A percentile compares a stretch with the other conserved stretches of the same genome.
Conservation (phyloP, 192 early-diverging fungal species). For the Dimargaris xerosporica region DNA sequence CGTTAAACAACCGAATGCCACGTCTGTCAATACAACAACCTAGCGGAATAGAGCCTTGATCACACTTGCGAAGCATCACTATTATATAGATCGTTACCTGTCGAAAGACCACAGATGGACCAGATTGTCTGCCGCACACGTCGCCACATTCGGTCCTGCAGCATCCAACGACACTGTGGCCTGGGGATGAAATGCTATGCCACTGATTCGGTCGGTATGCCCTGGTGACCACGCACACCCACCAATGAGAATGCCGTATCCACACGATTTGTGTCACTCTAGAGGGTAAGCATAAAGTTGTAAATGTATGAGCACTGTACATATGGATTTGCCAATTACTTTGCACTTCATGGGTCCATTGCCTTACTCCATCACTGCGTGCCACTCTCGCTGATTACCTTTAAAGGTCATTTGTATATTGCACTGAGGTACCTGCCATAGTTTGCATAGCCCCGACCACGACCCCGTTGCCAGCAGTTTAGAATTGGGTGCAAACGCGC, state of each 20-base stretch:
- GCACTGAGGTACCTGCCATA: slow-evolving; percentile 75
- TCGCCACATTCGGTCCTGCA: slow-evolving; percentile 60
- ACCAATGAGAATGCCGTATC: background rate
- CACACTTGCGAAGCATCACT: no score
- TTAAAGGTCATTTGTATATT: slow-evolving; percentile 36
- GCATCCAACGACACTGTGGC: slow-evolving; percentile 41
- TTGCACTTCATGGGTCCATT: no score
- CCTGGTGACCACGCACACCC: slow-evolving; percentile 23
- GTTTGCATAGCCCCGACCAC: slow-evolving; percentile 70
- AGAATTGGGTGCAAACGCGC: slow-evolving; percentile 68
- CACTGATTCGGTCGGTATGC: slow-evolving; percentile 78
- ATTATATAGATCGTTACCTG: slow-evolving; percentile 23
- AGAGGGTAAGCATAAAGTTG: no score
- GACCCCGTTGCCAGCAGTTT: slow-evolving; percentile 60
- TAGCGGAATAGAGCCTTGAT: no score
- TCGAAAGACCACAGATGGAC: slow-evolving; percentile 75
- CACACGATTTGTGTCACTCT: background rate
- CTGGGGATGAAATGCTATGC: slow-evolving; percentile 76
- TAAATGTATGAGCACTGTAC: no score
- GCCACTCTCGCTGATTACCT: slow-evolving; percentile 16
- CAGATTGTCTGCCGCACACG: slow-evolving; percentile 57
- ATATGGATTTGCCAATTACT: no score
- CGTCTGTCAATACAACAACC: no score
- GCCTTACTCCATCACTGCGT: no score
- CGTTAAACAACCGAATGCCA: no score